phyloP scores from a whole-genome alignment of 2,329 filamentous ascomycete species.

The Tothia fuscella region DNA sequence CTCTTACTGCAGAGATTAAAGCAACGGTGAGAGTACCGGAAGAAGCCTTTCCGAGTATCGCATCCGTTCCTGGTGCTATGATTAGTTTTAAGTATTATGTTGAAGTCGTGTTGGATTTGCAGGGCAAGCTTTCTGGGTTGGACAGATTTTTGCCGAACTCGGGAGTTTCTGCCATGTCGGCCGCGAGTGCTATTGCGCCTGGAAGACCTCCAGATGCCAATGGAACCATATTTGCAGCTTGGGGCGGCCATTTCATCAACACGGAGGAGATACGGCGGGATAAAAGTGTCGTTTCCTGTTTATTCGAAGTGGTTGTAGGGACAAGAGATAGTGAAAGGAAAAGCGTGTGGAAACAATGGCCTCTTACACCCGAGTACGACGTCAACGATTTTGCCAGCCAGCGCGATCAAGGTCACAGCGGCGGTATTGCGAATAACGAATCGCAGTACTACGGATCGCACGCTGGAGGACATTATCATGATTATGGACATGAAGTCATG shows the following conservation, averaged over 20 bases:
- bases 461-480: background rate
- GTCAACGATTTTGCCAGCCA: background rate
- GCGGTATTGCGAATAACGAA: background rate
- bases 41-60: slow-evolving; percentile 84
- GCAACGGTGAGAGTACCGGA: slow-evolving; percentile 79
- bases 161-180: slow-evolving; percentile 29
- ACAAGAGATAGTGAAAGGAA: slow-evolving; percentile 61
- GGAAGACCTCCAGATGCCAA: slow-evolving; percentile 24
- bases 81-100: slow-evolving; percentile 91
- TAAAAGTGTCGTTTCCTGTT: slow-evolving; percentile 79
- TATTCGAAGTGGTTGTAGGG: slow-evolving; percentile 79
- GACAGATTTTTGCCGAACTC: slow-evolving; percentile 50
- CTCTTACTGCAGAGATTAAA: slow-evolving; percentile 66
- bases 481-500: background rate
- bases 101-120: slow-evolving; percentile 85
- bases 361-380: background rate
- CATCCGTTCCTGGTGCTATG: slow-evolving; percentile 79
- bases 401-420: background rate
- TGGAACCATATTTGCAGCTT: slow-evolving; percentile 38
- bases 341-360: slow-evolving; percentile 19
- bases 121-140: slow-evolving; percentile 70
- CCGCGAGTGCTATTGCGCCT: slow-evolving; percentile 24
- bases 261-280: slow-evolving; percentile 77
- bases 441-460: background rate
- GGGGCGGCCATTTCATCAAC: slow-evolving; percentile 64